Evolutionary conservation across 2,329 filamentous ascomycete genomes (phyloP), one percentile per base, ranked within the genome.

Genomic region (Sporothrix inflata): DNA sequence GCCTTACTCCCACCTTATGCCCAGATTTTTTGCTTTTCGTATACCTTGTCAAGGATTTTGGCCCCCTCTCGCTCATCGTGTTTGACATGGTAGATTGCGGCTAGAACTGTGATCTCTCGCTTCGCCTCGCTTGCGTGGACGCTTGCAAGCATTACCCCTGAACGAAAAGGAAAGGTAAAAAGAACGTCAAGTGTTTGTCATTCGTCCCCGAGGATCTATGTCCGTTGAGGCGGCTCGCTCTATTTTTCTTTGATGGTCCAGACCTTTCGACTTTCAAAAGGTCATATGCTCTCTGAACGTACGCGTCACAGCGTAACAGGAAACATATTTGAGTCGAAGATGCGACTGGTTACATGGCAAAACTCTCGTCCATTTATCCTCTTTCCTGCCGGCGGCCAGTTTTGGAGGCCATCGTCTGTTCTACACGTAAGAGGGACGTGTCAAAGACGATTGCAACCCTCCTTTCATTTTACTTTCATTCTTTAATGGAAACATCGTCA

Each of bases 121-220:
- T 65, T 65, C 60, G n/a, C 30, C 60, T 65, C 60, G 60, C 60
- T 65, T 65, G 60, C 38, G 60, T 45, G 38, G 4, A 24, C 21
- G 24, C 57, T 27, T 45, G 38, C 60, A 65, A 65, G 60, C 60
- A 65, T 45, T 24, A 65, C 60, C 60, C 60, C 60, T 65, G 60
- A n/a, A 34, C 16, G 14, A 45, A 45, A 12, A 16, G 11, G 11
- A 21, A 7, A 24, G 16, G 40, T 27, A 27, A 34, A 45, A 5
- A 16, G 8, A 65, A 12, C 38, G 2, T 14, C 12, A 42, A 21
- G 60, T 40, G 34, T 42, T 24, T 4, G 21, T 7, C 38, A 42
- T 24, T 24, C 38, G 19, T 65, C n/a, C 5, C 60, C 19, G 14
- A 27, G 19, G 55, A 21, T 24, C 12, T 61, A 38, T 40, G 14